Evolutionary conservation across 495 filamentous ascomycete species (phyloP).

Genomic region (Gamarada debralockiae): DNA sequence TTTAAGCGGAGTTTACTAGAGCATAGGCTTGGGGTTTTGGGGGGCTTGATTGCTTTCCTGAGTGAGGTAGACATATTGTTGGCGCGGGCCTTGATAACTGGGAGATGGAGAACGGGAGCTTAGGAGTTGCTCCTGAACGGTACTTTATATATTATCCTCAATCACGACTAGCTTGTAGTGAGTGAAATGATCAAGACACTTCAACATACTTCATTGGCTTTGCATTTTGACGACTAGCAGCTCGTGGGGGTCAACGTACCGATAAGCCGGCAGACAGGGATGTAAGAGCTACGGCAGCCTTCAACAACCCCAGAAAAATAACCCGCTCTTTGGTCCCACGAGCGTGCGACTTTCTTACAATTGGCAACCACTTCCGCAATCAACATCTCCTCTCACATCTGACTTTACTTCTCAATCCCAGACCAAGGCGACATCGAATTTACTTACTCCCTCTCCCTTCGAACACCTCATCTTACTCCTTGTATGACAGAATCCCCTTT

Average conservation of each 20-base stretch:
- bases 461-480: not conserved
- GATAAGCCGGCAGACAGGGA: not conserved
- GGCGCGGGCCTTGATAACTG: not conserved
- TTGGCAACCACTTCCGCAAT: not conserved
- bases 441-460: not conserved
- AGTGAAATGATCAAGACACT: too few species aligned
- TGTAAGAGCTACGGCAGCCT: not conserved
- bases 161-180: not conserved
- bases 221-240: not conserved
- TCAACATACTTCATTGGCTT: too few species aligned
- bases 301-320: constrained; percentile 1
- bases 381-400: not conserved
- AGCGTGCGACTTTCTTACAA: not conserved
- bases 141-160: not conserved
- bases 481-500: not conserved
- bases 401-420: too few species aligned
- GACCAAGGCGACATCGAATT: not conserved
- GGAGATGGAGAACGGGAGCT: not conserved
- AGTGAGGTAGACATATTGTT: not conserved
- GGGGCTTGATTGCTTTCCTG: not conserved
- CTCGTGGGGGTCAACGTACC: not conserved
- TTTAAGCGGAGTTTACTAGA: not conserved
- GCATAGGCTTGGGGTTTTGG: not conserved
- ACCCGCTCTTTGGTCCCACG: not conserved
- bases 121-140: too few species aligned